Evolutionary conservation across 2,329 filamentous ascomycete species (phyloP), one percentile per base, ranked within the genome.

Genomic region (Passalora sequoiae): DNA sequence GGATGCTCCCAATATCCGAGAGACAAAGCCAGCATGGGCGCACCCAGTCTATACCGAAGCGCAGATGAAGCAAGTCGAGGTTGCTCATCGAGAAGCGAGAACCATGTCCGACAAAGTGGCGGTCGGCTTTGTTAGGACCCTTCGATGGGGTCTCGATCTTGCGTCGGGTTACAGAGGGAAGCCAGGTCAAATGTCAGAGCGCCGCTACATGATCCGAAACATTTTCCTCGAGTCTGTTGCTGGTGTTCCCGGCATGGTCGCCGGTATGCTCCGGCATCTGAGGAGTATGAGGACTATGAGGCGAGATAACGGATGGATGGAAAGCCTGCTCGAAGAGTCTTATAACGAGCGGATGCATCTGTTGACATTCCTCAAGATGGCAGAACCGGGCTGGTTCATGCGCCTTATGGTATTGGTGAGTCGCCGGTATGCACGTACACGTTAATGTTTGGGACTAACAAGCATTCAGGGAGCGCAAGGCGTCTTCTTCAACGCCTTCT

Each of bases 231-330:
- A 98, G 66, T 89, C 84, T 37, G 87, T 98, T 28, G 92, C 92
- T 9, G 92, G 89, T 24, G 92, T 97, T 0, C 92, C 92, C 0
- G 92, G 92, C 6, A 97, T 97, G 88, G 91, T 97, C 0, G 92
- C 84, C 0, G 92, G 89, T 16, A 96, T 95, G 86, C 73, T 97
- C 12, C 76, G 92, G 24, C 92, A 98, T 67, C 74, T 97, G 27
- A 81, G 84, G 61, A 89, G 83, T 53, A 76, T 97, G 59, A 76
- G 91, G 32, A 77, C 83, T 20, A 83, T 97, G 75, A 89, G 88
- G 73, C 75, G 91, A 43, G 91, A 97, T 64, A 94, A 97, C 57
- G 92, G 92, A 60, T 97, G 83, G 81, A 97, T 98, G 62, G 64
- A 66, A 47, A 64, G 61, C 0, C 47, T 66, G 31, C 56, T 66